Base-by-base conservation (phyloP, 1,284 basidiomycete species). In the Testicularia cyperi region DNA sequence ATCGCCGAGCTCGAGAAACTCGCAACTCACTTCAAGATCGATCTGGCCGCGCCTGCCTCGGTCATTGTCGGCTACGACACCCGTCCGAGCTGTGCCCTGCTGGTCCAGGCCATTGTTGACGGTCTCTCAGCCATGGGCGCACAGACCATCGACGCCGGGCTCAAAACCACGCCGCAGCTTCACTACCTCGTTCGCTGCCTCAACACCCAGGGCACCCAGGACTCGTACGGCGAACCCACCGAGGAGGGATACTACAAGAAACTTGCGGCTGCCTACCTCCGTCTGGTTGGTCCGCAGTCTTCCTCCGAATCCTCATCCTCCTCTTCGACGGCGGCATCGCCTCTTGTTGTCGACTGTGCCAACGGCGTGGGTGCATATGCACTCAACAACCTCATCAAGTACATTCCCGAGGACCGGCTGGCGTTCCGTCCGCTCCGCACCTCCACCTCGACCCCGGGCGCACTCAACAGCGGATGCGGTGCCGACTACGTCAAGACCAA, bases 401-500 rank as follows among this genome's bases (percentile, higher is more conserved):
- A 68, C 29, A 61, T 76, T 27, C 66, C 71, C 6, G 33, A 47
- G 21, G 47, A 57, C 25, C 52, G 46, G n/a, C 51, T 75, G 14
- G 40, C 57, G 14, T 51, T 75, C 26, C 51, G 55, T 9, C 44
- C 56, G 7, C 54, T 75, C 16, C 62, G 73, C 15, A 75, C 71
- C 19, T 41, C 23, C 32, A 67, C 83, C 10, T 85, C 33, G 80
- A 86, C 84, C 6, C 77, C 82, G 1, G 89, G 89, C 20, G 84
- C 84, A 0, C 83, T 98, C 58, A 97, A 98, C 58, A 52, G 61
- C 62, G 79, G 85, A 29, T 97, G 91, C 75, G 95, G 95, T 31
- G 95, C 95, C 33, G 95, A 99, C 79, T 98, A 83, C 74, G 95
- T 98, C 70, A 99, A 99, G 81, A 96, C 92, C 38, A 63, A 65